phyloP scores from a whole-genome alignment of 2,329 filamentous ascomycete species.

The Hymenoscyphus occultus region DNA sequence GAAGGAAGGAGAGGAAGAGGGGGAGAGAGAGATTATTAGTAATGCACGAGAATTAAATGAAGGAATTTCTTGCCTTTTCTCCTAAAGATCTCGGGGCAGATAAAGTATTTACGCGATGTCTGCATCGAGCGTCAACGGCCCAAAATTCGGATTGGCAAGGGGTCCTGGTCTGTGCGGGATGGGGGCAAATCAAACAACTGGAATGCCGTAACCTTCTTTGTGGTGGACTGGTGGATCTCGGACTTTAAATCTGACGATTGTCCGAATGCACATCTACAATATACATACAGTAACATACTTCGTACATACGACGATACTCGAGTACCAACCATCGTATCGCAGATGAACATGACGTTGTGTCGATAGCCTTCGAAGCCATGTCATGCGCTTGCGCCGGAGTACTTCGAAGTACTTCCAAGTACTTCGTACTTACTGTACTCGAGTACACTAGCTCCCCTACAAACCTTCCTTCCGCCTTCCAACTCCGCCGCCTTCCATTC shows the following conservation, averaged over 20 bases:
- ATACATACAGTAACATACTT: too few species aligned
- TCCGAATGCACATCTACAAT: neutral
- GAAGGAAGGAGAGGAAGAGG: neutral
- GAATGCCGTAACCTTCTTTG: neutral
- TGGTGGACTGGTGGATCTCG: slow-evolving; percentile 1
- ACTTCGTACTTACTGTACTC: too few species aligned
- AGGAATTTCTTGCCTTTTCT: neutral
- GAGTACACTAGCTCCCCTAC: too few species aligned
- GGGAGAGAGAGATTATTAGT: neutral
- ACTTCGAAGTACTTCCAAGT: too few species aligned
- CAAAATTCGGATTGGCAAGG: slow-evolving; percentile 4
- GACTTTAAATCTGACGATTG: neutral
- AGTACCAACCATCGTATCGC: neutral
- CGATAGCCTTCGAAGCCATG: too few species aligned
- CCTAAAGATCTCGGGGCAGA: neutral
- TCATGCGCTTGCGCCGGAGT: too few species aligned
- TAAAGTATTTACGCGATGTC: neutral
- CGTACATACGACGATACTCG: too few species aligned
- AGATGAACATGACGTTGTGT: too few species aligned
- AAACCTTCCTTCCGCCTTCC: too few species aligned
- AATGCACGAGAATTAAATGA: neutral
- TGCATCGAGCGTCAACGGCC: too few species aligned
- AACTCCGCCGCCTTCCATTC: too few species aligned
- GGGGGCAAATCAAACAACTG: neutral
- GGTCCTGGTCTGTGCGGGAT: slow-evolving; percentile 14